Evolutionary conservation across 495 filamentous ascomycete species (phyloP).

Genomic region (Viridothelium virens): DNA sequence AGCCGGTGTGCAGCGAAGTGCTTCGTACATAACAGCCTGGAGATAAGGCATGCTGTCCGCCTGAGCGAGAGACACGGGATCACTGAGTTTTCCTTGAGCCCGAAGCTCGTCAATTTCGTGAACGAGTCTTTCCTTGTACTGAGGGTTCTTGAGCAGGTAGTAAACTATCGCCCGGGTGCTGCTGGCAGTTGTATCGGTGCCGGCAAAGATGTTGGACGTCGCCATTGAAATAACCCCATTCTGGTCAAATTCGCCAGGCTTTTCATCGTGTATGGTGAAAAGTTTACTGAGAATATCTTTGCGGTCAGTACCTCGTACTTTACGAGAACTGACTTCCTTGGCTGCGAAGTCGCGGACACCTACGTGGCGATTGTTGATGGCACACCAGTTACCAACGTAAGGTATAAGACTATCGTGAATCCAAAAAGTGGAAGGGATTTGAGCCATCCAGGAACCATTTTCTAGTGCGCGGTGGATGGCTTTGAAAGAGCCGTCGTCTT

Average conservation of each 20-base stretch:
- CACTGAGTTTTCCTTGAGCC: constrained; percentile 19
- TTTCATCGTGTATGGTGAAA: constrained; percentile 25
- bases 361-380: constrained; percentile 29
- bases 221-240: constrained; percentile 28
- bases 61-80: constrained; percentile 22
- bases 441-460: constrained; percentile 31
- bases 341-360: constrained; percentile 29
- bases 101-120: constrained; percentile 24
- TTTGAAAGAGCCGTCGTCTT: constrained; percentile 31
- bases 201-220: constrained; percentile 29
- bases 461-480: constrained; percentile 24
- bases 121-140: constrained; percentile 22
- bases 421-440: constrained; percentile 32
- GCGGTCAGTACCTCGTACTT: constrained; percentile 25
- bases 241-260: constrained; percentile 26
- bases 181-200: constrained; percentile 33
- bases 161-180: constrained; percentile 30
- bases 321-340: constrained; percentile 23
- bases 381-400: constrained; percentile 31
- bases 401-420: constrained; percentile 28
- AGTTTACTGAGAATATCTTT: constrained; percentile 30
- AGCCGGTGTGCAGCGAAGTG: constrained; percentile 30
- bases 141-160: constrained; percentile 29
- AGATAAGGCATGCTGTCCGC: constrained; percentile 32
- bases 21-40: constrained; percentile 33